phyloP scores from a whole-genome alignment of 192 early-diverging fungal species.

The Linnemannia elongata region DNA sequence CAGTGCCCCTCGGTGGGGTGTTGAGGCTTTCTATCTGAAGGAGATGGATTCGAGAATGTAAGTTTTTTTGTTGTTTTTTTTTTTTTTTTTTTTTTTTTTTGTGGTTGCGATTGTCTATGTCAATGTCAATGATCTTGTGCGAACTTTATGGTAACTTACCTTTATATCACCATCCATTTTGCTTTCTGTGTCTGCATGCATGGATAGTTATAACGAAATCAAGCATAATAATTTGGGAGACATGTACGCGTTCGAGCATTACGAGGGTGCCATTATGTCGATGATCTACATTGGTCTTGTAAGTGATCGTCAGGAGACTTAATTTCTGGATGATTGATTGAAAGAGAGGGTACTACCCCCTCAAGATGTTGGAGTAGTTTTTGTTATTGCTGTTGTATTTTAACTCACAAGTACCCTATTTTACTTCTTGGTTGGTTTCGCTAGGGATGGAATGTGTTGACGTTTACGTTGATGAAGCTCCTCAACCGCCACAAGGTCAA shows the following conservation, averaged over 20 bases:
- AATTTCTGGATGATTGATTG: not conserved
- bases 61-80: not conserved
- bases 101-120: not conserved
- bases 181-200: not conserved
- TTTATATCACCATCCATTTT: not conserved
- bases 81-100: not conserved
- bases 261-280: slow-evolving; percentile 28
- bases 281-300: slow-evolving; percentile 43
- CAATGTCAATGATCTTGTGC: no score
- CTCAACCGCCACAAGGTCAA: slow-evolving; percentile 53
- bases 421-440: not conserved
- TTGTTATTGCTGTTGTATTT: no score
- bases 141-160: not conserved
- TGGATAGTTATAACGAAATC: slow-evolving; percentile 35
- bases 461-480: slow-evolving; percentile 41
- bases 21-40: slow-evolving; percentile 71
- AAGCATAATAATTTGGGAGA: slow-evolving; percentile 33
- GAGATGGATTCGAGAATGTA: slow-evolving; percentile 58
- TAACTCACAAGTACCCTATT: no score
- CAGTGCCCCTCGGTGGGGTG: slow-evolving; percentile 69
- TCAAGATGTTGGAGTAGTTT: no score
- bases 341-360: not conserved
- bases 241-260: slow-evolving; percentile 40
- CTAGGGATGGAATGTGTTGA: slow-evolving; percentile 34
- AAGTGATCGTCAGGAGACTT: not conserved